Evolutionary conservation across 2,329 filamentous ascomycete species (phyloP).

Genomic region (Fusarium gaditjirri): DNA sequence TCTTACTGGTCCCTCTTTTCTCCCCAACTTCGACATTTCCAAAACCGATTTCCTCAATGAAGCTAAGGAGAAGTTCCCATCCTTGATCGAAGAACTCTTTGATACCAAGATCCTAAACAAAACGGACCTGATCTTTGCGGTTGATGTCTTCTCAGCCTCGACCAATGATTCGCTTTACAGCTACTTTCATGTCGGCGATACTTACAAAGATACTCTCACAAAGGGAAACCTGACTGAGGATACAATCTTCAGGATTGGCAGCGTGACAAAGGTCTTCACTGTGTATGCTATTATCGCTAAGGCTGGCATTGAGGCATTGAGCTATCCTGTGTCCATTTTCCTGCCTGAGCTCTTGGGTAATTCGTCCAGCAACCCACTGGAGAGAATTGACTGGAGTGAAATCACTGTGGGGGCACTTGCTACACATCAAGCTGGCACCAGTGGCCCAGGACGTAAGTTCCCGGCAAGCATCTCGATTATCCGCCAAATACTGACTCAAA

Average conservation of each 20-base stretch:
- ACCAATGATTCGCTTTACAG: slow-evolving; percentile 42
- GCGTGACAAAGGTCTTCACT: slow-evolving; percentile 33
- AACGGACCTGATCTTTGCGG: slow-evolving; percentile 30
- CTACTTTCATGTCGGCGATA: slow-evolving; percentile 35
- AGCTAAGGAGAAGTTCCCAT: slow-evolving; percentile 25
- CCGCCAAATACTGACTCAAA: background rate
- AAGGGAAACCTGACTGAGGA: slow-evolving; percentile 25
- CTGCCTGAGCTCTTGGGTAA: slow-evolving; percentile 33
- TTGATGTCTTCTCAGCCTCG: slow-evolving; percentile 43
- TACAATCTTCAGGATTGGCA: slow-evolving; percentile 24
- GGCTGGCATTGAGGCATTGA: slow-evolving; percentile 29
- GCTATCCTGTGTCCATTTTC: slow-evolving; percentile 29
- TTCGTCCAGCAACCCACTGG: background rate
- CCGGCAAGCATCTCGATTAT: fast-evolving
- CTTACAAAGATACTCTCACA: slow-evolving; percentile 24
- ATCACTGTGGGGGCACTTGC: slow-evolving; percentile 34
- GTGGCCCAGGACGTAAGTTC: slow-evolving; percentile 9
- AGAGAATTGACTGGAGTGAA: slow-evolving; percentile 30
- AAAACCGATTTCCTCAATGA: slow-evolving; percentile 3
- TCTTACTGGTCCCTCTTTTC: slow-evolving; percentile 38
- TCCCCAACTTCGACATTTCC: slow-evolving; percentile 34
- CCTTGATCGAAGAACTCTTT: slow-evolving; percentile 20
- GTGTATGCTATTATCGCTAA: slow-evolving; percentile 29
- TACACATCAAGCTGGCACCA: slow-evolving; percentile 33
- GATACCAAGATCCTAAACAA: slow-evolving; percentile 5